Evolutionary conservation across 306 rosid species (phyloP), one percentile per base, ranked within the genome.

Genomic region (Vigna unguiculata): DNA sequence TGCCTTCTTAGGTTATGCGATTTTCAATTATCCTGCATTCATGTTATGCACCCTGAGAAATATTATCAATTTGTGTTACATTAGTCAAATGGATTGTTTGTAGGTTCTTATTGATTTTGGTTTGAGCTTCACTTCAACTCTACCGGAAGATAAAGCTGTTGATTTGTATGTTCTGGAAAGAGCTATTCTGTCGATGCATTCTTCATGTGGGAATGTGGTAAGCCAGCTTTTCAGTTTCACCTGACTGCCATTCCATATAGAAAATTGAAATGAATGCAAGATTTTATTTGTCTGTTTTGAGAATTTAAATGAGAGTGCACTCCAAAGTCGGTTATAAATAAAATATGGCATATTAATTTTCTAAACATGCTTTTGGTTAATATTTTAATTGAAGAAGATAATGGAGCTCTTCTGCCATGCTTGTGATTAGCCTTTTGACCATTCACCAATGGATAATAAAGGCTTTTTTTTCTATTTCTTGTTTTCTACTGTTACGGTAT

Each of bases 71-170:
- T 28, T 77, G 70, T 71, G 30, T 73, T 55, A 40, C 24, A 2
- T 66, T 34, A 43, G 63, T 73, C 1, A 48, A 3, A 24, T 81
- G 46, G 76, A 20, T 66, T 84, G 77, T 82, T 58, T 60, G 6
- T 58, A 93, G 96, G 96, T 93, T 41, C 88, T 93, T 43, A 91
- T 93, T 85, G 98, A 93, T 84, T 93, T 93, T 51, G 98, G 98
- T 69, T 72, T 93, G 87, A 93, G 97, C 87, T 93, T 85, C 77
- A 94, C 93, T 69, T 94, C 98, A 74, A 88, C 96, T 47, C 89
- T 93, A 63, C 93, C 94, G 0, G 96, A 94, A 83, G 98, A 94
- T 66, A 94, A 94, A 83, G 97, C 96, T 52, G 97, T 94, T 21
- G 97, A 94, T 88, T 85, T 92, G 76, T 94, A 92, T 84, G 98